A percentile compares a stretch with the other conserved stretches of the same genome.
These are phyloP conservation scores for Samsoniella hepiali DNA, from an alignment of 2,329 filamentous ascomycete species.

Conservation along the genomic window DNA sequence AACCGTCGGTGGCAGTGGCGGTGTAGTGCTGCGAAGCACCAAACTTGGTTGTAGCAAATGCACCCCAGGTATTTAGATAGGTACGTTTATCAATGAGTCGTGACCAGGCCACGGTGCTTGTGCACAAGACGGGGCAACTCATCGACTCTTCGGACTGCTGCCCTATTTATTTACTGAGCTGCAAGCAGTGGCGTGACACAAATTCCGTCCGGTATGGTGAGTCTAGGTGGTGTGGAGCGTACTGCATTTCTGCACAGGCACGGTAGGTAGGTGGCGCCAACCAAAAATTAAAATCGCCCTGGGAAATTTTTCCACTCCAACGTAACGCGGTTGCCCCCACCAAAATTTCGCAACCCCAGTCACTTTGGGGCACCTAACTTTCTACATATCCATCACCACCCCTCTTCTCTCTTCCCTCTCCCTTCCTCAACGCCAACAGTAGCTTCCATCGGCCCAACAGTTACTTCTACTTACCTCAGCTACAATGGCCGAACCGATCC, in stretches of 20 bases:
- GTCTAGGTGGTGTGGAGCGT: no score
- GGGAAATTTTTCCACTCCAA: conserved; percentile 33
- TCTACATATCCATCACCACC: conserved; percentile 31
- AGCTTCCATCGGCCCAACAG: conserved; percentile 11
- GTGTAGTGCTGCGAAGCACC: no score
- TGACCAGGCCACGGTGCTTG: neutral
- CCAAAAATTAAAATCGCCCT: conserved; percentile 26
- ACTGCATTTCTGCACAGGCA: no score
- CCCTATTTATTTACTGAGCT: no score
- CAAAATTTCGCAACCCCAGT: conserved; percentile 36
- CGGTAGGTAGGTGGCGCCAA: neutral
- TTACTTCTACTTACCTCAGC: conserved; percentile 28
- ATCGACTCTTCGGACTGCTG: neutral
- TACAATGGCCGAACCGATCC: conserved; percentile 61
- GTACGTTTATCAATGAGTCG: neutral
- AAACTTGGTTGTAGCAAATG: no score
- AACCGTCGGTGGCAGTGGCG: no score
- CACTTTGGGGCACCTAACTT: conserved; percentile 33
- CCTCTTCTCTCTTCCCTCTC: conserved; percentile 24
- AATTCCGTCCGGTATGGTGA: no score
- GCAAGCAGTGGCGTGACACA: no score
- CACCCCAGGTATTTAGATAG: neutral
- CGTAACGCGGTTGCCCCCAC: conserved; percentile 33
- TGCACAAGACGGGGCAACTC: neutral
- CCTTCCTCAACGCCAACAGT: conserved; percentile 25